These are phyloP conservation scores for Talaromyces trachyspermus DNA, from an alignment of 495 filamentous ascomycete species.

Conservation along the genomic window DNA sequence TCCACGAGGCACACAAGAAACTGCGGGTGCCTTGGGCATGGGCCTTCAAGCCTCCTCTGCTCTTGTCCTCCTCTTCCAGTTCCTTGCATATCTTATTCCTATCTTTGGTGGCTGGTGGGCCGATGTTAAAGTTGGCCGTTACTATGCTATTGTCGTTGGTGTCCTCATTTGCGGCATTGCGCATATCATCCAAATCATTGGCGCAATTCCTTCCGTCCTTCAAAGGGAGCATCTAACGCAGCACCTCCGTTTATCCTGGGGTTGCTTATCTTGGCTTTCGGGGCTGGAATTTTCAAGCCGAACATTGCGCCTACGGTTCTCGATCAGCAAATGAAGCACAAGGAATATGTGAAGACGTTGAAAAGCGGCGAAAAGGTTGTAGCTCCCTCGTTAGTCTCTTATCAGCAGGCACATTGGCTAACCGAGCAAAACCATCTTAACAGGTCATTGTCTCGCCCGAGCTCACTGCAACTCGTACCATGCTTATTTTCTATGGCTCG, in stretches of 20 bases:
- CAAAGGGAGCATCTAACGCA: constrained; percentile 35
- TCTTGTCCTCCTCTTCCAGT: constrained; percentile 50
- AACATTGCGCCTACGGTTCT: constrained; percentile 30
- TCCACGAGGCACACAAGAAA: constrained; percentile 42
- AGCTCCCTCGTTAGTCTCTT: neutral
- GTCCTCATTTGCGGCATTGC: constrained; percentile 56
- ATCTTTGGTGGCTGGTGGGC: constrained; percentile 54
- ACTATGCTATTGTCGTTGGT: constrained; percentile 49
- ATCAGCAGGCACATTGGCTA: neutral
- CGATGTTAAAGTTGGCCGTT: constrained; percentile 49
- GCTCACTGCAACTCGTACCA: constrained; percentile 21
- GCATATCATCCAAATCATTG: constrained; percentile 56
- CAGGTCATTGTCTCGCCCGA: constrained; percentile 33
- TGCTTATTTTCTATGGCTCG: constrained; percentile 32
- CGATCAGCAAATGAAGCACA: constrained; percentile 26
- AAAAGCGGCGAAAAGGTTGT: constrained; percentile 26
- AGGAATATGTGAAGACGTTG: constrained; percentile 23
- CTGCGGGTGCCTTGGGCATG: constrained; percentile 51
- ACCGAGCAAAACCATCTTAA: neutral
- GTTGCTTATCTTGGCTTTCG: constrained; percentile 32
- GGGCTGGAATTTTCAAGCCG: constrained; percentile 35
- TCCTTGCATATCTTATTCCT: constrained; percentile 53
- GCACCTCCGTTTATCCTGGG: constrained; percentile 52
- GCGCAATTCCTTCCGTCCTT: constrained; percentile 54
- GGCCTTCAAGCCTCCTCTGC: constrained; percentile 53